Evolutionary conservation across 192 early-diverging fungal genomes (phyloP), one percentile per base, ranked within the genome.

Genomic region (Backusella parvicylindrica): DNA sequence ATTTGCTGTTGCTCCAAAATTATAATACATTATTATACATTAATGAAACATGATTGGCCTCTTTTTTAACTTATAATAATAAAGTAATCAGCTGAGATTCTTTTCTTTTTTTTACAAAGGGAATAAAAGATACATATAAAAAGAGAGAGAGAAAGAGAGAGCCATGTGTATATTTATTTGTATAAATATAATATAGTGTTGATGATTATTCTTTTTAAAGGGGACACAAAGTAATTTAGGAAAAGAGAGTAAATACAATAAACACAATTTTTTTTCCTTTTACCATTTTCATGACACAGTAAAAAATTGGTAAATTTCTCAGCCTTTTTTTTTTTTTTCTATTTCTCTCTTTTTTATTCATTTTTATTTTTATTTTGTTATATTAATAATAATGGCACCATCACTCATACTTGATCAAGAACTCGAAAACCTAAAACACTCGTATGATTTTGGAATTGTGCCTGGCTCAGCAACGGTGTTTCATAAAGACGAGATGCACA

Each of bases 381-480:
- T 60, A 1, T 28, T n/a, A 21, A 23, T 60, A n/a, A 60, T 60
- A 50, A 74, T 71, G 64, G 41, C n/a, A 68, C 28, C 49, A 16
- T 5, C 15, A 23, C 38, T 47, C 18, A 6, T 36, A 72, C 35
- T 72, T 36, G 23, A 36, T 37, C 60, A 77, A 40, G 69, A 71
- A 36, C 38, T 77, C 15, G 50, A 64, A 13, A 37, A 56, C 6
- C 50, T 77, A 26, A 64, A 56, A 0, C 31, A 66, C 16, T 53
- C 56, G 8, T 77, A 71, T 33, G 69, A 77, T 32, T 77, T 65
- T 71, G 75, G 75, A 0, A 77, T 77, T 65, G 75, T 77, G 12
- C 70, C 75, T 18, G 69, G 63, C 16, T 77, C 75, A 18, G 75
- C 70, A 11, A 64, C 75, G 18, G 43, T 77, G 16, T 77, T 71